A percentile compares a stretch with the other conserved stretches of the same genome.
These are phyloP conservation scores for Pseudocercospora crystallina DNA, from an alignment of 2,329 filamentous ascomycete species.

Conservation along the genomic window DNA sequence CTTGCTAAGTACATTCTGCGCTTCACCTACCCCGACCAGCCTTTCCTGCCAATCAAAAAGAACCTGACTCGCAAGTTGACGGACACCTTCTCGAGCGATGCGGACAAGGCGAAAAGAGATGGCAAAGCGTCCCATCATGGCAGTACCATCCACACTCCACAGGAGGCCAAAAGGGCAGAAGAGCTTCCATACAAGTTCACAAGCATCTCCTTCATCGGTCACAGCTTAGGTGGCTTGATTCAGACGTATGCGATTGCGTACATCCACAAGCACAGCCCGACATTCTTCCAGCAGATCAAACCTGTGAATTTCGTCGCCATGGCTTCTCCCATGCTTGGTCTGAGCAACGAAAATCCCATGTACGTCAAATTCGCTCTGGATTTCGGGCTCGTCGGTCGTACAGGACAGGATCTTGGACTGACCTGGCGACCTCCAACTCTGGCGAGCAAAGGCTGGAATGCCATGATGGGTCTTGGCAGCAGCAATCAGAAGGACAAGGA, in stretches of 20 bases:
- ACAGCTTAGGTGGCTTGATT: slow-evolving; percentile 84
- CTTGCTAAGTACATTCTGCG: slow-evolving; percentile 86
- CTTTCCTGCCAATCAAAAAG: slow-evolving; percentile 69
- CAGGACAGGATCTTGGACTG: slow-evolving; percentile 89
- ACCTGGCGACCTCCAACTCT: slow-evolving; percentile 91
- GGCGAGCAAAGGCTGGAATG: slow-evolving; percentile 82
- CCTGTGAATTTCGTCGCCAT: slow-evolving; percentile 89
- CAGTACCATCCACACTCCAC: slow-evolving; percentile 58
- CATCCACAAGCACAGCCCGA: slow-evolving; percentile 90
- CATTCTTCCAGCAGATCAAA: slow-evolving; percentile 82
- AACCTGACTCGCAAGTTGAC: slow-evolving; percentile 51
- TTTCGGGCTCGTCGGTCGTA: slow-evolving; percentile 92
- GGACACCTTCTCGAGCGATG: slow-evolving; percentile 48
- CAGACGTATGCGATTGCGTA: slow-evolving; percentile 96
- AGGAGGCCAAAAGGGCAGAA: slow-evolving; percentile 44
- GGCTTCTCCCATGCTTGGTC: slow-evolving; percentile 81
- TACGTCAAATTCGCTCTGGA: slow-evolving; percentile 97
- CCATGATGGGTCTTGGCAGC: slow-evolving; percentile 78
- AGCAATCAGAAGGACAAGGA: slow-evolving; percentile 50
- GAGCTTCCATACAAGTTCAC: slow-evolving; percentile 76
- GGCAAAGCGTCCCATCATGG: slow-evolving; percentile 56
- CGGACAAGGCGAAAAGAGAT: slow-evolving; percentile 46
- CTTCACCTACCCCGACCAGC: slow-evolving; percentile 92
- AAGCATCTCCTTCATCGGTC: slow-evolving; percentile 91
- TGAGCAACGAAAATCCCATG: slow-evolving; percentile 96